Evolutionary conservation across 2,329 filamentous ascomycete genomes (phyloP).

Genomic region (Xylariaceae sp.): DNA sequence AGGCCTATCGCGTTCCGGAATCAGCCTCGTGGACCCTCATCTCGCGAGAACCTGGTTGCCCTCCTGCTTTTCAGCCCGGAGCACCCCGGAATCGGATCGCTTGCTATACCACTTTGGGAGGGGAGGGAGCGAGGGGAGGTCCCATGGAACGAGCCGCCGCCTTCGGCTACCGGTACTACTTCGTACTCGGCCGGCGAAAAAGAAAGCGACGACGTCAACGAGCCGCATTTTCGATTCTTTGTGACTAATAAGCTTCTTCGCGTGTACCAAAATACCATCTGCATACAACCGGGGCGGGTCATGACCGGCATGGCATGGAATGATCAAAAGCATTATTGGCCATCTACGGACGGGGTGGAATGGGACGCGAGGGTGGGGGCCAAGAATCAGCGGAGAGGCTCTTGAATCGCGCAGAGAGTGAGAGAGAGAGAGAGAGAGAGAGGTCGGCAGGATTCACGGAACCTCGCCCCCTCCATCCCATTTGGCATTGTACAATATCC

Average conservation of each 20-base stretch:
- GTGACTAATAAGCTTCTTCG: background rate
- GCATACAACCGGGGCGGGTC: background rate
- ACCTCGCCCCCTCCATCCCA: background rate
- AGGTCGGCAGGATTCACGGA: background rate
- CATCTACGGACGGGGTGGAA: no score
- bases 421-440: background rate
- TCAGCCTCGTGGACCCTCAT: constrained; percentile 4
- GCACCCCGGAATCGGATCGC: no score
- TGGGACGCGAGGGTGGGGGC: background rate
- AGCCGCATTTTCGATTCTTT: background rate
- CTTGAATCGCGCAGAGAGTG: background rate
- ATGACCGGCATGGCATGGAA: background rate
- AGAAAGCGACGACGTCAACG: background rate
- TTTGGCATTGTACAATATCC: background rate
- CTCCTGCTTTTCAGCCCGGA: no score
- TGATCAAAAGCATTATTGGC: no score
- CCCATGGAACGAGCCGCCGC: no score
- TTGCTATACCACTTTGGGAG: no score
- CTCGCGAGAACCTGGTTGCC: constrained; percentile 2
- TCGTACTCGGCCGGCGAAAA: no score
- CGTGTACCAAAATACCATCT: background rate
- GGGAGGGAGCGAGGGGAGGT: no score
- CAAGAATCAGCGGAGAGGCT: background rate
- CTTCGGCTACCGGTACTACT: no score
- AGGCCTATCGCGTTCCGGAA: constrained; percentile 7